Evolutionary conservation across 257 asterid genomes (phyloP).

Genomic region (Haberlea rhodopensis): DNA sequence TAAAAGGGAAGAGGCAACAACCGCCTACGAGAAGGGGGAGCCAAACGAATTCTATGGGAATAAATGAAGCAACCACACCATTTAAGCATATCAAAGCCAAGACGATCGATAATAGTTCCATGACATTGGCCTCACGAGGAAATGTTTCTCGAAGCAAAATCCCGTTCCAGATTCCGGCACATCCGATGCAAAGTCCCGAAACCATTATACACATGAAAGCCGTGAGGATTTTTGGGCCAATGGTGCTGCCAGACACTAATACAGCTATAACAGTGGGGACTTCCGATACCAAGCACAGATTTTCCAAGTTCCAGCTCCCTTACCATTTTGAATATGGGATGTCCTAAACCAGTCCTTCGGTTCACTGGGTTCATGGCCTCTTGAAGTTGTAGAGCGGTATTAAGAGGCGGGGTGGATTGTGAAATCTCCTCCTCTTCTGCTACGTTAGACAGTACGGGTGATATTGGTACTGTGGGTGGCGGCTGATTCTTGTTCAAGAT

Average conservation of each 20-base stretch:
- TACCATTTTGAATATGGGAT: neutral
- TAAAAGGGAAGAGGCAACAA: slow-evolving; percentile 1
- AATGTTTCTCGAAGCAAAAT: slow-evolving; percentile 5
- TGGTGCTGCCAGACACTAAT: neutral
- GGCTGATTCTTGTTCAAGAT: too few relatives aligned
- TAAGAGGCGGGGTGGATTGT: too few relatives aligned
- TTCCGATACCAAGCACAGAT: neutral
- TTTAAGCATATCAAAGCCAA: neutral
- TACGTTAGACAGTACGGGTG: neutral
- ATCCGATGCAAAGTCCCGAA: neutral
- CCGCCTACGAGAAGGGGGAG: neutral
- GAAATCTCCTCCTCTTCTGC: neutral
- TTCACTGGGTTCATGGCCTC: too few relatives aligned
- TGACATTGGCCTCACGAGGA: neutral
- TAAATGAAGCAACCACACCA: neutral
- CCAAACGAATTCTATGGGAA: neutral
- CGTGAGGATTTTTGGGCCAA: neutral
- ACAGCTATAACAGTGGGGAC: neutral
- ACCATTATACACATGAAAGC: neutral
- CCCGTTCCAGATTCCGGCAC: slow-evolving; percentile 5
- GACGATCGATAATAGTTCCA: neutral
- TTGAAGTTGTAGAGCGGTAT: too few relatives aligned
- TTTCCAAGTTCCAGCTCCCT: neutral
- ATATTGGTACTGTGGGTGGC: neutral
- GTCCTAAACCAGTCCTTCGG: neutral